phyloP scores from a whole-genome alignment of 2,329 filamentous ascomycete species.

The Trichoderma aggressivum region DNA sequence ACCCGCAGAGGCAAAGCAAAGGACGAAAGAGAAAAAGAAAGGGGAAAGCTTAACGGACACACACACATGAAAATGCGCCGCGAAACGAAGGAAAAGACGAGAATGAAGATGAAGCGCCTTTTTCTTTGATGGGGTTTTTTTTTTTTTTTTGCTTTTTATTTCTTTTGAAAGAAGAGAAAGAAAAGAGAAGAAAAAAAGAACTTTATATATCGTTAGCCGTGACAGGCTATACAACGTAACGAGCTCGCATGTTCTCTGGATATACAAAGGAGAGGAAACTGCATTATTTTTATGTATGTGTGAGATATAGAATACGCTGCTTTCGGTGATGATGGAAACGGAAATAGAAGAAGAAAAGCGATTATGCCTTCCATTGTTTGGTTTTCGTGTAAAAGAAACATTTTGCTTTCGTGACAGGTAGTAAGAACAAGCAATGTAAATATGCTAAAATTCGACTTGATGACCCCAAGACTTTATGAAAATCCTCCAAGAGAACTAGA shows the following conservation, averaged over 20 bases:
- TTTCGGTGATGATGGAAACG: constrained; percentile 15
- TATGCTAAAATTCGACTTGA: neutral
- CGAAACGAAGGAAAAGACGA: neutral
- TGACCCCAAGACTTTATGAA: neutral
- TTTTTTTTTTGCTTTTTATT: neutral
- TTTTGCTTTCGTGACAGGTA: neutral
- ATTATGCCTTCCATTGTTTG: constrained; percentile 8
- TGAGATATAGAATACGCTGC: constrained; percentile 13
- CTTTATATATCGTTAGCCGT: neutral
- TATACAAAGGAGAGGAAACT: constrained; percentile 6
- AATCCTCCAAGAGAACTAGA: neutral
- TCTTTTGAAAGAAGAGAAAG: neutral
- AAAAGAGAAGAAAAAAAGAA: neutral
- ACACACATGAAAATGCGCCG: neutral
- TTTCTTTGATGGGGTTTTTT: neutral
- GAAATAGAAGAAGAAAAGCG: constrained; percentile 9
- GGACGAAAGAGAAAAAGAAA: neutral
- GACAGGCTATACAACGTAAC: neutral
- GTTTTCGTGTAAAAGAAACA: neutral
- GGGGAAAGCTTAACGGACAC: neutral
- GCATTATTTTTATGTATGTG: constrained; percentile 11
- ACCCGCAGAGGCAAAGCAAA: constrained; percentile 20
- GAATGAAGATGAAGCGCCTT: neutral
- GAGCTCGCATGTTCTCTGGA: constrained; percentile 4
- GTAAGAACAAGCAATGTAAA: neutral